Evolutionary conservation across 305 asterid species (phyloP), one percentile per base, ranked within the genome.

Genomic region (Solanum aculeatissimum): DNA sequence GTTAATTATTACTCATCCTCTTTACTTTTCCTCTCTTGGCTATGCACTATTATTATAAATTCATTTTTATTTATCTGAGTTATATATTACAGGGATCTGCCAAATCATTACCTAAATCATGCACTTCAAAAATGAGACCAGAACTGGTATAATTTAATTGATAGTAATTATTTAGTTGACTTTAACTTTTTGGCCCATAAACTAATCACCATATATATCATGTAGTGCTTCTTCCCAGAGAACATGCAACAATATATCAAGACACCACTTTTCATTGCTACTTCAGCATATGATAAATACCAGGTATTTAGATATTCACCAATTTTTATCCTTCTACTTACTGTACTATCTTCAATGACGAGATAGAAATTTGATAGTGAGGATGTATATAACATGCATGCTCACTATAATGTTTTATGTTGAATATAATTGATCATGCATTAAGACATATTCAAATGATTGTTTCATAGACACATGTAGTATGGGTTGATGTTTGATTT

Each of bases 221-320:
- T 43, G 90, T 93, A 95, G 98, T 93, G 97, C 69, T 92, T 92
- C 83, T 93, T 93, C 87, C 97, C 97, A 9, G 92, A 92, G 84
- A 43, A 93, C 78, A 84, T 87, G 57, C 94, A 88, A 42, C 87
- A 85, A 58, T 85, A 80, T 9, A 90, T 90, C 21, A 85, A 45
- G 83, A 92, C 94, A 2, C 97, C 95, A 27, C 91, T 93, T 74
- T 93, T 93, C 86, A 35, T 93, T 25, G 42, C 89, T 63, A 92
- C 18, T 68, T 81, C 84, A 12, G 1, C 84, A 8, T 60, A 38
- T 58, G 84, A 81, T 60, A 81, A 42, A 42, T 60, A 6, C 43
- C 57, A 81, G 84, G 84, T 81, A 40, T 16, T 23, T 58, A 21
- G 19, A 40, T 49, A 13, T 49, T 77, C 13, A 16, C 32, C 23